Percentiles rank a stretch among this genome's conserved stretches.
These are phyloP conservation scores for Plenodomus biglobosus DNA, from an alignment of 2,329 filamentous ascomycete species.

Conservation along the genomic window DNA sequence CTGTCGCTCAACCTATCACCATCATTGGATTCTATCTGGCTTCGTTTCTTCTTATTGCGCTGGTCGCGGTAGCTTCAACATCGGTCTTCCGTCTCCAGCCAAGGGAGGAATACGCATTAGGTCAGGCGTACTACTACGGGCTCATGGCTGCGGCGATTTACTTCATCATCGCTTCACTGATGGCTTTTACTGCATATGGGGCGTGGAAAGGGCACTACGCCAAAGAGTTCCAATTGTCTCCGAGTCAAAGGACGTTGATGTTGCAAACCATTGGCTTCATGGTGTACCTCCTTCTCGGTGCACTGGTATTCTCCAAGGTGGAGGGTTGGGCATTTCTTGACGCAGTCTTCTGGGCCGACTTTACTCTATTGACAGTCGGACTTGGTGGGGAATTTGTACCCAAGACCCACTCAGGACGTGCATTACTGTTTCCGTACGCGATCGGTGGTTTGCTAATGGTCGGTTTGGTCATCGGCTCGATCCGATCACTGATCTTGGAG, in stretches of 20 bases:
- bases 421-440: slow-evolving; percentile 57
- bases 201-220: slow-evolving; percentile 57
- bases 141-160: slow-evolving; percentile 61
- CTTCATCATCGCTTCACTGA: slow-evolving; percentile 57
- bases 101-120: slow-evolving; percentile 50
- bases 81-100: slow-evolving; percentile 49
- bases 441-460: slow-evolving; percentile 58
- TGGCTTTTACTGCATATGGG: slow-evolving; percentile 59
- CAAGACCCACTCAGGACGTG: slow-evolving; percentile 52
- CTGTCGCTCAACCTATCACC: slow-evolving; percentile 60
- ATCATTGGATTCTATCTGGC: slow-evolving; percentile 62
- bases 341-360: slow-evolving; percentile 59
- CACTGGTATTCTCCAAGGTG: slow-evolving; percentile 51
- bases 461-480: slow-evolving; percentile 58
- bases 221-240: slow-evolving; percentile 59
- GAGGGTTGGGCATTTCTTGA: slow-evolving; percentile 58
- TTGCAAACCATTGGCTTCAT: slow-evolving; percentile 55
- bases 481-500: slow-evolving; percentile 54
- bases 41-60: slow-evolving; percentile 56
- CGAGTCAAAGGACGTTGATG: slow-evolving; percentile 59
- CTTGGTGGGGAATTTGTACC: slow-evolving; percentile 56
- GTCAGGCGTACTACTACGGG: slow-evolving; percentile 62
- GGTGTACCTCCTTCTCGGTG: slow-evolving; percentile 52
- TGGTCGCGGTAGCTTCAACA: slow-evolving; percentile 53
- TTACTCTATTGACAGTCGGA: slow-evolving; percentile 59